These are phyloP conservation scores for Angomonas deanei DNA, from an alignment of 208 protist species.

Conservation along the genomic window DNA sequence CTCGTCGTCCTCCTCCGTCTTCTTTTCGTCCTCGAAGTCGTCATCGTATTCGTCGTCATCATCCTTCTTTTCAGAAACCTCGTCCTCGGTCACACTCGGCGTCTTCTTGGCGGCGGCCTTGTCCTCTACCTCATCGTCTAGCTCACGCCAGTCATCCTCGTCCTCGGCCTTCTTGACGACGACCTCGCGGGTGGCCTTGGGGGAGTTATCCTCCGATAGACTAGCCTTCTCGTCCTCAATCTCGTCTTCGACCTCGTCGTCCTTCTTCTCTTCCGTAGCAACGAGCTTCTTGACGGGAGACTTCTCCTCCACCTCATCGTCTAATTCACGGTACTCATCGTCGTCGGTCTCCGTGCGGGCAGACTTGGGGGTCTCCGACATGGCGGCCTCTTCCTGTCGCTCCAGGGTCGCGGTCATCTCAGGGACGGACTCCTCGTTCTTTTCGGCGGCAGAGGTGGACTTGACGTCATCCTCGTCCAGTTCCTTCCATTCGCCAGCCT, in stretches of 20 bases:
- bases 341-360: background rate
- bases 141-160: background rate
- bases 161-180: background rate
- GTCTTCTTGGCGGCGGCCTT: conserved; percentile 2
- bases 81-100: background rate
- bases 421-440: conserved; percentile 12
- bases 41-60: conserved; percentile 23
- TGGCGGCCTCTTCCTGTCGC: background rate
- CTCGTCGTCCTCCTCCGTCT: conserved; percentile 4
- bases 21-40: conserved; percentile 16
- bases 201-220: too few species aligned
- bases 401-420: too few species aligned
- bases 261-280: conserved; percentile 10
- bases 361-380: background rate
- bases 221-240: background rate
- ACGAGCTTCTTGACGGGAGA: background rate
- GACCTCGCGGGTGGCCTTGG: background rate
- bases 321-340: background rate
- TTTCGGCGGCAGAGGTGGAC: background rate
- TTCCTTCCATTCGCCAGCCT: conserved; percentile 7
- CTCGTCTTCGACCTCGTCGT: conserved; percentile 27
- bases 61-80: conserved; percentile 8
- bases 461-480: background rate
- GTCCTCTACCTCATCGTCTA: conserved; percentile 9
- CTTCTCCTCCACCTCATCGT: background rate